phyloP scores from a whole-genome alignment of 441 rosid species.

The Gossypium gossypioides region DNA sequence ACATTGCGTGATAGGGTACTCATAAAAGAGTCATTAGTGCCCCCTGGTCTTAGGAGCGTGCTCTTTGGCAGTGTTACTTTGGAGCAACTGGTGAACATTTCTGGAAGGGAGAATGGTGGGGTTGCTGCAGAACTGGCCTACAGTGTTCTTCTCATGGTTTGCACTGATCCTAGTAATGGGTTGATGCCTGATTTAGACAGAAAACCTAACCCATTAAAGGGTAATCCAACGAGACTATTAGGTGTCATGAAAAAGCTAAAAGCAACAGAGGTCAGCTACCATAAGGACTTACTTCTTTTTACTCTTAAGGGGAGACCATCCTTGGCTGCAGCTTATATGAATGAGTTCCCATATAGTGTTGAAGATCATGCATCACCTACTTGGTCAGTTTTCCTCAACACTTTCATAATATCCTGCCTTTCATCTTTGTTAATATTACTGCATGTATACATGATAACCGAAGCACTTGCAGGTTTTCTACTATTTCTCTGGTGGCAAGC shows the following conservation, averaged over 20 bases:
- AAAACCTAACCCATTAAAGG: slow-evolving; percentile 44
- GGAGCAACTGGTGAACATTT: slow-evolving; percentile 62
- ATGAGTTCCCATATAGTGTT: slow-evolving; percentile 78
- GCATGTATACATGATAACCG: slow-evolving; percentile 29
- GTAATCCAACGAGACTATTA: slow-evolving; percentile 63
- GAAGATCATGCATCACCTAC: slow-evolving; percentile 69
- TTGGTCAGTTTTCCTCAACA: slow-evolving; percentile 55
- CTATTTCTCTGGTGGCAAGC: slow-evolving; percentile 72
- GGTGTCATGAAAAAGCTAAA: slow-evolving; percentile 77
- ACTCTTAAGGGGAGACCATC: slow-evolving; percentile 59
- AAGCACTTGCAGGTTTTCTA: slow-evolving; percentile 70
- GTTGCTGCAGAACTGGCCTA: slow-evolving; percentile 56
- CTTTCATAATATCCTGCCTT: slow-evolving; percentile 8
- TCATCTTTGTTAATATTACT: slow-evolving; percentile 14
- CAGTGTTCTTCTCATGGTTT: slow-evolving; percentile 51
- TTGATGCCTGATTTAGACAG: slow-evolving; percentile 74
- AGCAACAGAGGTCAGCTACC: slow-evolving; percentile 56
- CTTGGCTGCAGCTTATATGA: slow-evolving; percentile 66
- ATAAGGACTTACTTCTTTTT: slow-evolving; percentile 74
- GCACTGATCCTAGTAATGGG: slow-evolving; percentile 82
- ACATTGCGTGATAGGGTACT: slow-evolving; percentile 49
- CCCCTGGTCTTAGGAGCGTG: slow-evolving; percentile 78
- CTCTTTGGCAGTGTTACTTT: slow-evolving; percentile 76
- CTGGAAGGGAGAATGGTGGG: slow-evolving; percentile 53
- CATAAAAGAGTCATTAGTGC: slow-evolving; percentile 58